Conservation (phyloP, 1,284 basidiomycete genomes). For the Volvariella surrecta region DNA sequence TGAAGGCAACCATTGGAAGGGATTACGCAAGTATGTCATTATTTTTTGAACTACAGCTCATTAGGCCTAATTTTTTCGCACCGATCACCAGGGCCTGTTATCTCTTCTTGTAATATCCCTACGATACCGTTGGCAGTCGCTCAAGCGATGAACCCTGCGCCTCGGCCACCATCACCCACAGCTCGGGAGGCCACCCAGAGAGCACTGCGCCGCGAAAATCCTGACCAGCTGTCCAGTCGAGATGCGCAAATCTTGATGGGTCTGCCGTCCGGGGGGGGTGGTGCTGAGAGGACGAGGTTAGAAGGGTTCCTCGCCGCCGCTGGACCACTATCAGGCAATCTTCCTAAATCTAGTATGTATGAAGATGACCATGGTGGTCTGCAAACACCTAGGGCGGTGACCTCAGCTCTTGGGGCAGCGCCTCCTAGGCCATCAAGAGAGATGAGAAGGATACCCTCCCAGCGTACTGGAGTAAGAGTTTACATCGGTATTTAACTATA, state of each 20-base stretch:
- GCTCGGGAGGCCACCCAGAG: constrained; percentile 86
- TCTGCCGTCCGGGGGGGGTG: constrained; percentile 27
- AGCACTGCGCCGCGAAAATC: constrained; percentile 81
- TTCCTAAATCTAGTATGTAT: constrained; percentile 3
- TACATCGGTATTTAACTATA: not conserved
- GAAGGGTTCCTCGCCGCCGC: constrained; percentile 46
- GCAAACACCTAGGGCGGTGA: constrained; percentile 11
- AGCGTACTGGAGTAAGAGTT: constrained; percentile 29
- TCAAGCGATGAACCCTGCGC: constrained; percentile 92
- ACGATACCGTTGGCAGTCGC: constrained; percentile 94
- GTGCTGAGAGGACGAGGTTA: constrained; percentile 36
- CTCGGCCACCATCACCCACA: constrained; percentile 88
- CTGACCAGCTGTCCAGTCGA: constrained; percentile 81
- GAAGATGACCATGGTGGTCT: constrained; percentile 10
- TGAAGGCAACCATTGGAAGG: constrained; percentile 96
- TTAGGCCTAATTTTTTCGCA: constrained; percentile 6
- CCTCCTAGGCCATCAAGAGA: constrained; percentile 62
- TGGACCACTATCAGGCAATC: not conserved
- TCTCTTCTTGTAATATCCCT: constrained; percentile 95
- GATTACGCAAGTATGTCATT: constrained; percentile 74
- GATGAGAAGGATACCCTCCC: constrained; percentile 34
- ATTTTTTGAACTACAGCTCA: not conserved
- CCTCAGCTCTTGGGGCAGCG: constrained; percentile 14
- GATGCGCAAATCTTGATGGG: constrained; percentile 82
- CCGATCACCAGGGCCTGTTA: constrained; percentile 66